Percentiles rank a stretch among this genome's conserved stretches.
Evolutionary conservation across 257 asterid species (phyloP).

Genomic region (Galeopsis tetrahit): DNA sequence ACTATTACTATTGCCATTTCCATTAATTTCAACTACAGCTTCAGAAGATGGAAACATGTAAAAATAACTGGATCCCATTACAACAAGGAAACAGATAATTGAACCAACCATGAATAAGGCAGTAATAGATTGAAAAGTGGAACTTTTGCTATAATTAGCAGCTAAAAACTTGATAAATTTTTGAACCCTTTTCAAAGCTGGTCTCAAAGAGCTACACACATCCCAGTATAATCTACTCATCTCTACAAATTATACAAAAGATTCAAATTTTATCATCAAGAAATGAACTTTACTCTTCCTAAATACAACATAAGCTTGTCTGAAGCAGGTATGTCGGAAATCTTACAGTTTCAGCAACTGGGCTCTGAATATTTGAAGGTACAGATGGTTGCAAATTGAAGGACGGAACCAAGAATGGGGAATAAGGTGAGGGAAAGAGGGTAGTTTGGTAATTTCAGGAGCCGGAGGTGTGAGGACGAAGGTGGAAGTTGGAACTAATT

Average conservation of each 20-base stretch:
- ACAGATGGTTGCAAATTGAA: slow-evolving; percentile 26
- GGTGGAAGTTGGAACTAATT: slow-evolving; percentile 32
- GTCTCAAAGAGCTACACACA: slow-evolving; percentile 45
- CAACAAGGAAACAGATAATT: slow-evolving; percentile 60
- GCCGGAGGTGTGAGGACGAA: slow-evolving; percentile 48
- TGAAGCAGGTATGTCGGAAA: slow-evolving; percentile 26
- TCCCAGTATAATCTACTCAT: slow-evolving; percentile 45
- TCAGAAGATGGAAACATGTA: slow-evolving; percentile 53
- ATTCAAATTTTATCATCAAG: slow-evolving; percentile 36
- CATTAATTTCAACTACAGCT: slow-evolving; percentile 40
- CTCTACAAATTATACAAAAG: slow-evolving; percentile 27
- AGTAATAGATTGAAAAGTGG: slow-evolving; percentile 64
- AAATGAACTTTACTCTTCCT: slow-evolving; percentile 34
- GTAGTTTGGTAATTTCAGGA: slow-evolving; percentile 31
- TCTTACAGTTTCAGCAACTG: slow-evolving; percentile 49
- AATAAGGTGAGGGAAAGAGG: slow-evolving; percentile 37
- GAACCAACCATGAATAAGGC: slow-evolving; percentile 63
- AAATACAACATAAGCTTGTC: slow-evolving; percentile 27
- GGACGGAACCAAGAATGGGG: slow-evolving; percentile 28
- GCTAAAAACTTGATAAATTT: slow-evolving; percentile 51
- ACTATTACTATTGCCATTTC: slow-evolving; percentile 26
- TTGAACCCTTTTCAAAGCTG: slow-evolving; percentile 41
- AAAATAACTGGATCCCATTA: slow-evolving; percentile 68
- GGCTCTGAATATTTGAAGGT: slow-evolving; percentile 29
- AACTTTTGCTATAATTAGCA: slow-evolving; percentile 48